Percentiles rank a stretch among this genome's conserved stretches.
These are phyloP conservation scores for Backusella tuberculispora DNA, from an alignment of 192 early-diverging fungal genomes.

Conservation along the genomic window DNA sequence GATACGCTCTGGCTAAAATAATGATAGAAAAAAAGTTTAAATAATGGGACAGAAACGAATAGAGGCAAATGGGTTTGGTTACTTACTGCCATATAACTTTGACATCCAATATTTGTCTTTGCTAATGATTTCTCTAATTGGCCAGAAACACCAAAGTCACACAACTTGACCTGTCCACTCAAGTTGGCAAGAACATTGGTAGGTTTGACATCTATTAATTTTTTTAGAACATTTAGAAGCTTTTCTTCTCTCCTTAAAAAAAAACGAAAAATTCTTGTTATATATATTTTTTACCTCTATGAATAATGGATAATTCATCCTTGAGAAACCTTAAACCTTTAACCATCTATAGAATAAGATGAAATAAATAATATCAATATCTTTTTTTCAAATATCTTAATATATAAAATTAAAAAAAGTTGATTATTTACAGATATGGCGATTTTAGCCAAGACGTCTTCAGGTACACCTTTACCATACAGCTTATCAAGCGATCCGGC, in stretches of 20 bases:
- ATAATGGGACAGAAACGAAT: too few species aligned
- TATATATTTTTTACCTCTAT: slow-evolving; percentile 74
- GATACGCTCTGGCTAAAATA: slow-evolving; percentile 91
- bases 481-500: slow-evolving; percentile 89
- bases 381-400: slow-evolving; percentile 12
- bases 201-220: slow-evolving; percentile 84
- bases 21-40: too few species aligned
- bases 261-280: slow-evolving; percentile 19
- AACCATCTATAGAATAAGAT: slow-evolving; percentile 61
- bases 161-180: slow-evolving; percentile 89
- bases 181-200: slow-evolving; percentile 91
- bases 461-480: slow-evolving; percentile 80
- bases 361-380: not conserved
- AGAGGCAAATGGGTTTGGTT: too few species aligned
- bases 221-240: too few species aligned
- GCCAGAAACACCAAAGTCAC: slow-evolving; percentile 96
- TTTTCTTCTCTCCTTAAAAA: not conserved
- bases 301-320: slow-evolving; percentile 86
- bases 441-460: slow-evolving; percentile 78
- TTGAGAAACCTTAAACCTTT: slow-evolving; percentile 86
- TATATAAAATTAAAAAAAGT: not conserved
- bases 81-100: slow-evolving; percentile 92
- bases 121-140: slow-evolving; percentile 87
- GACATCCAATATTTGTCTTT: slow-evolving; percentile 92
- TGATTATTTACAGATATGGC: slow-evolving; percentile 63